Conservation (phyloP, 202 grass and related monocot genomes). For the Brachypodium distachyon region DNA sequence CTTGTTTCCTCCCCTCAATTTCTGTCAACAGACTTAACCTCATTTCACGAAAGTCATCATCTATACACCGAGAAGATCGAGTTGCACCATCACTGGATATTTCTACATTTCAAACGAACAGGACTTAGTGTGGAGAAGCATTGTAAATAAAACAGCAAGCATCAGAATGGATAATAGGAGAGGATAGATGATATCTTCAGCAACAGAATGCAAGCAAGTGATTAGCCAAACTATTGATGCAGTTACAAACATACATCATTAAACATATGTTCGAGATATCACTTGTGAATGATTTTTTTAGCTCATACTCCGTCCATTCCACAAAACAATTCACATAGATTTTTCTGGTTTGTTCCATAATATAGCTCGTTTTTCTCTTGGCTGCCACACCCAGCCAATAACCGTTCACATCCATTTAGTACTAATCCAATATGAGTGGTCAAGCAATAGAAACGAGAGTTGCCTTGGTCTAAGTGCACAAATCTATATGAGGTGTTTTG, state of each 20-base stretch:
- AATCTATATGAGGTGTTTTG: too few species aligned
- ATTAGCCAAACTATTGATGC: neutral
- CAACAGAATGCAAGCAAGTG: neutral
- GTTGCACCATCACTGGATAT: slow-evolving; percentile 73
- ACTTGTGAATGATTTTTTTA: neutral
- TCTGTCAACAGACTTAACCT: slow-evolving; percentile 68
- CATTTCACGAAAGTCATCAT: slow-evolving; percentile 78
- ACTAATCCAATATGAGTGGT: too few species aligned
- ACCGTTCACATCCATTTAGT: too few species aligned
- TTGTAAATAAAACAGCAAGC: neutral
- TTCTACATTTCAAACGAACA: slow-evolving; percentile 41
- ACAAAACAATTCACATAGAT: too few species aligned
- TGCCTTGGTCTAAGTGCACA: too few species aligned
- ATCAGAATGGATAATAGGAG: neutral
- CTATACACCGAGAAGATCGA: slow-evolving; percentile 33
- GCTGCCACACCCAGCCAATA: too few species aligned
- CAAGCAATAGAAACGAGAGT: too few species aligned
- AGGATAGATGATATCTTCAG: neutral
- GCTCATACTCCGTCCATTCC: too few species aligned
- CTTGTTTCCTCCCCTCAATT: slow-evolving; percentile 73
- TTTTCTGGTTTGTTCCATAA: too few species aligned
- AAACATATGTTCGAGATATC: neutral
- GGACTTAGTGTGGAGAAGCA: slow-evolving; percentile 9
- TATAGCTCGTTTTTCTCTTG: too few species aligned
- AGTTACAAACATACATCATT: neutral